Evolutionary conservation across 1,284 basidiomycete genomes (phyloP).

Genomic region (Paramarasmius palmivorus): DNA sequence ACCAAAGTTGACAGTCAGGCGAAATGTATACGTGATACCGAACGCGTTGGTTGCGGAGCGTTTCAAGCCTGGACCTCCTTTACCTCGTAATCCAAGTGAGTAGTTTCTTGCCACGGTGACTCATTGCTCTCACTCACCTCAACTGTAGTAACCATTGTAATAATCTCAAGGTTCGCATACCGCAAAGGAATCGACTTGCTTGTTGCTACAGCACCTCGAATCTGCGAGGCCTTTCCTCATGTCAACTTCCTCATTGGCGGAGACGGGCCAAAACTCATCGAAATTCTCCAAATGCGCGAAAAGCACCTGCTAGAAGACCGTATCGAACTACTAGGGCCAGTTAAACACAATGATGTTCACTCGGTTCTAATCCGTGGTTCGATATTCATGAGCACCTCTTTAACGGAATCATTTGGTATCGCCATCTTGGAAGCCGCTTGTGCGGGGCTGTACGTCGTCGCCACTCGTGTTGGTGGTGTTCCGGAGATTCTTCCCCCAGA

Average conservation of each 20-base stretch:
- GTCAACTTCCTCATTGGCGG: slow-evolving; percentile 92
- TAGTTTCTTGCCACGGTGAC: slow-evolving; percentile 7
- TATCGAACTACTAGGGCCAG: slow-evolving; percentile 84
- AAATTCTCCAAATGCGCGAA: slow-evolving; percentile 95
- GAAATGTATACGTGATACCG: slow-evolving; percentile 87
- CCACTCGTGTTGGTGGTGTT: slow-evolving; percentile 92
- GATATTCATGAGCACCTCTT: slow-evolving; percentile 93
- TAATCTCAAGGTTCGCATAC: slow-evolving; percentile 94
- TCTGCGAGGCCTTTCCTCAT: slow-evolving; percentile 83
- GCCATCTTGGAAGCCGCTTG: slow-evolving; percentile 96
- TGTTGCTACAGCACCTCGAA: slow-evolving; percentile 87
- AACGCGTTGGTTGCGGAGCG: slow-evolving; percentile 90
- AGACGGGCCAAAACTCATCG: slow-evolving; percentile 94
- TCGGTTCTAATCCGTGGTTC: slow-evolving; percentile 83
- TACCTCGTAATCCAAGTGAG: slow-evolving; percentile 62
- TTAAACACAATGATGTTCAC: slow-evolving; percentile 81
- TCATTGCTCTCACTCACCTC: background rate
- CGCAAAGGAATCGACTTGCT: slow-evolving; percentile 97
- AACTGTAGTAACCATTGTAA: slow-evolving; percentile 83
- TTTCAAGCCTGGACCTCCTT: slow-evolving; percentile 68
- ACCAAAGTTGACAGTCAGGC: slow-evolving; percentile 48
- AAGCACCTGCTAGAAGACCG: slow-evolving; percentile 87
- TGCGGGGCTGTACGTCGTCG: slow-evolving; percentile 92
- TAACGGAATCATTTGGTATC: slow-evolving; percentile 98
- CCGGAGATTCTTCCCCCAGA: slow-evolving; percentile 93